Evolutionary conservation across 371 early-diverging fungal genomes (phyloP), one percentile per base, ranked within the genome.

Genomic region (Sporodiniella umbellata): DNA sequence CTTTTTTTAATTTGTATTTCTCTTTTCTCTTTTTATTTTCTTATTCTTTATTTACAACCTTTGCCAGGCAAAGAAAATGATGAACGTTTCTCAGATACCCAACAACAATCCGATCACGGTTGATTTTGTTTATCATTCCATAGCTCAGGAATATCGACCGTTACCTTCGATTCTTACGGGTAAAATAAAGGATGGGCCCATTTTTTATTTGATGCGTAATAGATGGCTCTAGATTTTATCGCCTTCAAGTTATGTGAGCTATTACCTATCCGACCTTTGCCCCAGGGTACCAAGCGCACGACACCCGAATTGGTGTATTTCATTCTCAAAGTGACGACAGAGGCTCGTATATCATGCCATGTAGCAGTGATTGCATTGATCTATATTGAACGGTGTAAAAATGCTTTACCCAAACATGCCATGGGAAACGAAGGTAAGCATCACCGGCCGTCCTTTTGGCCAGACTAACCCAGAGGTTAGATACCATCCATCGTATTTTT

Each of bases 401-500:
- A 50, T 14, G 62, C 56, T 12, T 48, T 66, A 4, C 66, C 66
- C n/a, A 66, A 58, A 39, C 51, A 62, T 42, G 66, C 66, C 8
- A 49, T 58, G 19, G 66, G 66, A 14, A 53, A 66, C 24, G 62
- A 62, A 52, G 64, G 64, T 64, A 55, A 37, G 5, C 26, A 33
- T 28, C 1, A 7, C 10, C 21, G 12, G 1, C 12, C 12, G 23
- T 30, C 12, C 12, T 40, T 45, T 15, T 23, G 15, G n/a, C n/a
- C n/a, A 42, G 23, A 33, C 25, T 18, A 25, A 19, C 10, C 3
- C 21, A 22, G 19, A 30, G 8, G 12, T 5, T 48, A 64, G 66
- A 66, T 37, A 66, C 66, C 4, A 62, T 83, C 8, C 80, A 86
- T 33, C 80, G 88, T 40, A 87, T 88, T 78, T 87, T 86, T 70